A percentile compares a stretch with the other conserved stretches of the same genome.
phyloP scores from a whole-genome alignment of 1,284 basidiomycete genomes.

The Porodaedalea pini region DNA sequence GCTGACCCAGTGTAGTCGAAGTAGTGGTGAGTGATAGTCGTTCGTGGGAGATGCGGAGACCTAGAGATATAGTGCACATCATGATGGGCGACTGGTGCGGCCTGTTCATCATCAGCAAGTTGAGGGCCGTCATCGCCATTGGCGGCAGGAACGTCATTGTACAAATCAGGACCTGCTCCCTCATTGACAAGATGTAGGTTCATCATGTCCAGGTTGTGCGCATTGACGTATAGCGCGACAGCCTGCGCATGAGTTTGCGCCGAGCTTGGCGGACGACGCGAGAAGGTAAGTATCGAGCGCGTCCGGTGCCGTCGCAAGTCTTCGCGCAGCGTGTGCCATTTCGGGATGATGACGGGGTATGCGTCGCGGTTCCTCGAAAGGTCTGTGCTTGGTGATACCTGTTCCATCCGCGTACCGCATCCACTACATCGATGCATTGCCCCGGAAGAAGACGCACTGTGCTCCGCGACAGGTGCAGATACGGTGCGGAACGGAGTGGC shows the following conservation, averaged over 20 bases:
- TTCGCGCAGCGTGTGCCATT: conserved; percentile 16
- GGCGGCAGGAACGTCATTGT: neutral
- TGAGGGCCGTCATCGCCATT: no score
- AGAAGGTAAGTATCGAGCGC: conserved; percentile 14
- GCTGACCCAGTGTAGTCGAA: neutral
- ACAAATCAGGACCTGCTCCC: neutral
- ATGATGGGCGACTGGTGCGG: neutral
- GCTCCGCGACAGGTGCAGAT: neutral
- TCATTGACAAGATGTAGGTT: neutral
- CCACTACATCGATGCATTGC: neutral
- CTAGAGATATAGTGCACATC: neutral
- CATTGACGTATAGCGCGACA: neutral
- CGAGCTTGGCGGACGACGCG: neutral
- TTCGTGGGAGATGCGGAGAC: neutral
- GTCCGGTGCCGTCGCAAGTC: conserved; percentile 10
- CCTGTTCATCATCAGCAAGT: neutral
- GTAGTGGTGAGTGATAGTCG: conserved; percentile 18
- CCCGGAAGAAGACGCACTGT: neutral
- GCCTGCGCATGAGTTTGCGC: neutral
- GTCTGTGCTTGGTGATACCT: neutral
- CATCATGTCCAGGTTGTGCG: neutral
- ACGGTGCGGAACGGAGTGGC: conserved; percentile 8
- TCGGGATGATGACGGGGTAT: conserved; percentile 18
- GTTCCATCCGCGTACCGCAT: neutral
- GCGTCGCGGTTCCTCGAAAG: conserved; percentile 10